These are phyloP conservation scores for Aspergillus panamensis DNA, from an alignment of 495 filamentous ascomycete species.

Conservation along the genomic window DNA sequence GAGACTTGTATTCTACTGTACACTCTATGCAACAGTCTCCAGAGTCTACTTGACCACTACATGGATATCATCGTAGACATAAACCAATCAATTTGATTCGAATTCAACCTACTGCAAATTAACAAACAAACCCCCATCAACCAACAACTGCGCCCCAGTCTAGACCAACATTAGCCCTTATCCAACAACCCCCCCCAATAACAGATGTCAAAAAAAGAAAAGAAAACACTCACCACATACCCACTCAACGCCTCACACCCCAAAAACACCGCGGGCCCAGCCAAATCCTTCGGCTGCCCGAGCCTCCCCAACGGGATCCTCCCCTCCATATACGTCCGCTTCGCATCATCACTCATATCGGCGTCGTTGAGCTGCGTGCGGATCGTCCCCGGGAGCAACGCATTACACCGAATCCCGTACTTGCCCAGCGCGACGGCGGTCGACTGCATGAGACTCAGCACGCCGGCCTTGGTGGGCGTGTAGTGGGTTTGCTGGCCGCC, in stretches of 20 bases:
- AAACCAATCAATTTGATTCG: neutral
- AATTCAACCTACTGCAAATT: slow-evolving; percentile 53
- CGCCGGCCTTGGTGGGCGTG: slow-evolving; percentile 86
- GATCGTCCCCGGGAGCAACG: slow-evolving; percentile 80
- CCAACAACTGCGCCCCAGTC: slow-evolving; percentile 79
- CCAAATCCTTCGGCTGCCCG: slow-evolving; percentile 66
- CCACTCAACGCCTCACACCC: slow-evolving; percentile 71
- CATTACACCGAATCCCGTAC: slow-evolving; percentile 78
- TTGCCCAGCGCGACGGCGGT: slow-evolving; percentile 73
- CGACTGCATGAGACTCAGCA: slow-evolving; percentile 81
- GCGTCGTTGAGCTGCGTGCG: slow-evolving; percentile 82
- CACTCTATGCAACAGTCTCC: neutral
- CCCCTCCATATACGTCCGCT: slow-evolving; percentile 79
- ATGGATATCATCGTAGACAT: too few species aligned
- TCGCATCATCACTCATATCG: slow-evolving; percentile 63
- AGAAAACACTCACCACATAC: slow-evolving; percentile 54
- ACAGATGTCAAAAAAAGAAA: neutral
- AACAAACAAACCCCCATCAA: slow-evolving; percentile 77
- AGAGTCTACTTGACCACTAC: too few species aligned
- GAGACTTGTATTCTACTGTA: slow-evolving; percentile 4
- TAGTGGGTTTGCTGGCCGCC: slow-evolving; percentile 81
- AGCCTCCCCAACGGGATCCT: slow-evolving; percentile 76
- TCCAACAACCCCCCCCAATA: neutral
- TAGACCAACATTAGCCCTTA: slow-evolving; percentile 22
- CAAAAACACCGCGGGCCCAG: slow-evolving; percentile 81